phyloP scores from a whole-genome alignment of 2,329 filamentous ascomycete species.

The Colletotrichum sp. region DNA sequence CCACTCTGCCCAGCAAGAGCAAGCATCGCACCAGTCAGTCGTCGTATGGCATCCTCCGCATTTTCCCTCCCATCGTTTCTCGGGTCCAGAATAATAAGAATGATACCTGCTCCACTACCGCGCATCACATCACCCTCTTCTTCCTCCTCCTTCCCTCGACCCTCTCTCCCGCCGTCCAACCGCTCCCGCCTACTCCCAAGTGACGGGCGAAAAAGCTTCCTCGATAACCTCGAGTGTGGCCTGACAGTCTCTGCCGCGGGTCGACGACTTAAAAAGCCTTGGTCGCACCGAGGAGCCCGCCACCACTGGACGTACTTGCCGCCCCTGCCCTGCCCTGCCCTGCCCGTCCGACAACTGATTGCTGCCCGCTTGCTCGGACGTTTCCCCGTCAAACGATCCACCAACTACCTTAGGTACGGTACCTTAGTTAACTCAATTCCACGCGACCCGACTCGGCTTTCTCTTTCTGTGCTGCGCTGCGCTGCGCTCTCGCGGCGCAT shows the following conservation, averaged over 20 bases:
- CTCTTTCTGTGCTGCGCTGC: not conserved
- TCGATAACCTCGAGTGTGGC: conserved; percentile 5
- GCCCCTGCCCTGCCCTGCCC: not conserved
- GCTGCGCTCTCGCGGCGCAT: conserved; percentile 19
- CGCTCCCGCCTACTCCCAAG: not conserved
- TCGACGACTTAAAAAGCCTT: not conserved
- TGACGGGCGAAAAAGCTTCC: not conserved
- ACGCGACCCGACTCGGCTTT: not conserved
- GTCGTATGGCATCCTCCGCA: conserved; percentile 11
- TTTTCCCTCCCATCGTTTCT: not conserved
- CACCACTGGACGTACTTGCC: not conserved
- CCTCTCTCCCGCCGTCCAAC: not conserved
- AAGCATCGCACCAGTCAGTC: not conserved
- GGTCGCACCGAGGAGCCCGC: not conserved
- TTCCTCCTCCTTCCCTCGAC: not conserved
- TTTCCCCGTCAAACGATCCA: not conserved
- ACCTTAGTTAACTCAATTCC: not conserved
- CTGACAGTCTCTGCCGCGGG: not conserved
- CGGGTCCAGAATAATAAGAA: conserved; percentile 21
- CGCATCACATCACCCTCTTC: conserved; percentile 10
- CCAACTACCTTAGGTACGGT: not conserved
- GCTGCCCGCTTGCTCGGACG: not conserved
- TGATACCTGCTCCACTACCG: conserved; percentile 20
- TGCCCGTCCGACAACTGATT: not conserved
- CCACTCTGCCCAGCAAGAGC: not conserved